Evolutionary conservation across 371 early-diverging fungal species (phyloP).

Genomic region (Sporodiniella umbellata): DNA sequence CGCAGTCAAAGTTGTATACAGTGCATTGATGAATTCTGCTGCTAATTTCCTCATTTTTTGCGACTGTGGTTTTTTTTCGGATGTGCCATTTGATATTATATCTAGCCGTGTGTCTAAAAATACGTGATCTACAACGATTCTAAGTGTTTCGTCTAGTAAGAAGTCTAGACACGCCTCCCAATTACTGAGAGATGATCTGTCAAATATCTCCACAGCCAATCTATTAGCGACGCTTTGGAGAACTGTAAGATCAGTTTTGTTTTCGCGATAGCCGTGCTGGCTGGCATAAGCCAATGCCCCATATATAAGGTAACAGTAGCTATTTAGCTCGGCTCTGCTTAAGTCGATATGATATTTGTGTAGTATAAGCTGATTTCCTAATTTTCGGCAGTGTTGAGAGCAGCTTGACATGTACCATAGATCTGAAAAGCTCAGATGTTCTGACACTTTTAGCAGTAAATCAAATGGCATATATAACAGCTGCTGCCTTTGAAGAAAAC

Average conservation of each 20-base stretch:
- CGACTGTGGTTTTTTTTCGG: slow-evolving; percentile 6
- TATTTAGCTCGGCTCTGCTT: slow-evolving; percentile 22
- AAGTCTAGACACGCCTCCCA: slow-evolving; percentile 43
- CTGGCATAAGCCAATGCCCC: slow-evolving; percentile 24
- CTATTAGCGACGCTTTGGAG: slow-evolving; percentile 38
- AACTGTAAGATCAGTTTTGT: slow-evolving; percentile 8
- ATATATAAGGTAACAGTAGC: slow-evolving; percentile 26
- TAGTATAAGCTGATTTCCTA: slow-evolving; percentile 35
- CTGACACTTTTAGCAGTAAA: slow-evolving; percentile 25
- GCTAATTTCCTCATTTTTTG: slow-evolving; percentile 21
- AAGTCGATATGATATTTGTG: slow-evolving; percentile 40
- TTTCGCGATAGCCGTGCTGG: slow-evolving; percentile 13
- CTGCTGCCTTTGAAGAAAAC: neutral
- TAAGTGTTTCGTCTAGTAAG: slow-evolving; percentile 39
- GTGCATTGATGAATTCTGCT: slow-evolving; percentile 25
- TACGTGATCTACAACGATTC: slow-evolving; percentile 40
- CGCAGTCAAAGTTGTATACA: slow-evolving; percentile 36
- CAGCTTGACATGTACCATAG: slow-evolving; percentile 40
- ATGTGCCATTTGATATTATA: slow-evolving; percentile 5
- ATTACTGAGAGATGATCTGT: slow-evolving; percentile 33
- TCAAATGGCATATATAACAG: slow-evolving; percentile 31
- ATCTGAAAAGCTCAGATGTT: slow-evolving; percentile 32
- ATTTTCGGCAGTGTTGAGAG: slow-evolving; percentile 24
- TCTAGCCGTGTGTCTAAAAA: slow-evolving; percentile 28
- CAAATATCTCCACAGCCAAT: slow-evolving; percentile 42